Evolutionary conservation across 495 filamentous ascomycete genomes (phyloP), one percentile per base, ranked within the genome.

Genomic region (Lasiosphaeriaceae sp.): DNA sequence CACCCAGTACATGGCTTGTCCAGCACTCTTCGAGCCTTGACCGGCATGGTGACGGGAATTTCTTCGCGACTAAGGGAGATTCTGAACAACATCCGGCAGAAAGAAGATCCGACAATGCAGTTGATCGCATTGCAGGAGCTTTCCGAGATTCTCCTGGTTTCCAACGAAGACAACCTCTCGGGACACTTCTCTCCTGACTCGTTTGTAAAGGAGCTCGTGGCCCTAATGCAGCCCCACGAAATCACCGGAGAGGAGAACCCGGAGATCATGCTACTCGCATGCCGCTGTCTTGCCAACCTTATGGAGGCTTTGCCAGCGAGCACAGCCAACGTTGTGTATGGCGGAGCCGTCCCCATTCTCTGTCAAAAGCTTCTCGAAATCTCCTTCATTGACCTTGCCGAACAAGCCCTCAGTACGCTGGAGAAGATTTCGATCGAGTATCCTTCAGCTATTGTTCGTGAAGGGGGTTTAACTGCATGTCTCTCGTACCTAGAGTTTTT

Each of bases 351-450:
- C 16, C 93, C 95, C 1, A 84, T 97, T 21, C 76, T 99, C 14
- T 97, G 94, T 74, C 84, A 90, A 63, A 99, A 97, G 73, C 77
- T 99, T 44, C 74, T 97, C 52, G 92, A 97, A 66, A 96, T 96
- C 50, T 84, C 91, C 31, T 97, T 90, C 69, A 97, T 99, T 65
- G 95, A 99, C 72, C 77, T 99, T 56, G 95, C 95, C 26, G 95
- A 99, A 71, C 95, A 99, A 74, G 90, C 92, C 22, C 76, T 99
- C 17, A 99, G 91, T 72, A 97, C 95, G 2, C 77, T 99, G 46
- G 92, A 96, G 62, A 97, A 96, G 72, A 97, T 99, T 39, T 99
- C 95, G 2, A 85, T 92, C 43, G 95, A 99, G 67, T 99, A 96
- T 69, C 95, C 95, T 14, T 87, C 89, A 2, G 90, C 90, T 26